Base-by-base conservation (phyloP, 352 stramenopile genomes). In the Globisporangium paroecandrum region DNA sequence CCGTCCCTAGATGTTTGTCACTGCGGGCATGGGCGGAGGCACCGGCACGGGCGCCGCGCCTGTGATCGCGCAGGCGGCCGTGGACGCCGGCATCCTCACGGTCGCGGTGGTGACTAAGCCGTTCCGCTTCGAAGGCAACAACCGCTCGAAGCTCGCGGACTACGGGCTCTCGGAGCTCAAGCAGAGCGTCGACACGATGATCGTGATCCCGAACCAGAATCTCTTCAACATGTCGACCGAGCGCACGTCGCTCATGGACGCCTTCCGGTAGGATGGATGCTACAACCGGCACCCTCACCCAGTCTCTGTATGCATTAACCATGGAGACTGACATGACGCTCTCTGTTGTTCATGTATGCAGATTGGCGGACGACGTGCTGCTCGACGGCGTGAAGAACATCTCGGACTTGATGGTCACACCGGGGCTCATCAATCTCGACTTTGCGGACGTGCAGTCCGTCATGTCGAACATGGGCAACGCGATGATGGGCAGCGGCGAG, bases 401-500 rank as follows among this genome's bases (percentile, higher is more conserved):
- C 62, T 94, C 87, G 27, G 87, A 95, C 64, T 67, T 95, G 27
- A 95, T 95, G 87, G 87, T 95, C 74, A 95, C 92, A 83, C 87
- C 87, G 4, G 87, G 87, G 0, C 76, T 95, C 22, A 95, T 95
- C 66, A 95, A 95, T 69, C 79, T 95, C 57, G 87, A 95, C 68
- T 95, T 95, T 71, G 87, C 87, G 1, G 87, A 95, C 58, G 85
- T 95, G 41, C 85, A 95, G 63, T 94, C 87, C 70, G 87, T 95
- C 62, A 94, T 95, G 85, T 85, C 87, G 68, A 90, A 87, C 67
- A 94, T 94, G 85, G 87, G 87, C 58, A 93, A 92, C 43, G 87
- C 87, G 58, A 95, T 96, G 85, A 95, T 94, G 88, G 89, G 90
- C 68, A 98, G 96, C 72, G 94, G 94, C 60, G 95, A 94, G 66